Evolutionary conservation across 164 flowering plant genomes (phyloP).

Genomic region (Dillenia turbinata): DNA sequence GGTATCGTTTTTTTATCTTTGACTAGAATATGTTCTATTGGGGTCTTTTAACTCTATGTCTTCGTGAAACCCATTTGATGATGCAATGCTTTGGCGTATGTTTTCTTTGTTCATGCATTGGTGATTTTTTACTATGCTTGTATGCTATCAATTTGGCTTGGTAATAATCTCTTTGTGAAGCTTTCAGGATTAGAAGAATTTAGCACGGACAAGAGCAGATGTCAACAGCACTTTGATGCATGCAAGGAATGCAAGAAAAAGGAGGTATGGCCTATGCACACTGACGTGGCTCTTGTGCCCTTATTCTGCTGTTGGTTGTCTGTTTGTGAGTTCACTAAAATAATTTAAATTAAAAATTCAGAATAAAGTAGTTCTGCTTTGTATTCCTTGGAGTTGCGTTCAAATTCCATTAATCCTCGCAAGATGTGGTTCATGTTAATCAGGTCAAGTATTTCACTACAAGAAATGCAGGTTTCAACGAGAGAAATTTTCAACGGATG

Average conservation of each 20-base stretch:
- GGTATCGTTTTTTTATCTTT: neutral
- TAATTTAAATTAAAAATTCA: too few relatives aligned
- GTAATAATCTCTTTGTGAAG: neutral
- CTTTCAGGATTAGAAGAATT: slow-evolving; percentile 69
- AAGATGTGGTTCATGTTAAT: too few relatives aligned
- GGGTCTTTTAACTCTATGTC: neutral
- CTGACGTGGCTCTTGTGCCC: too few relatives aligned
- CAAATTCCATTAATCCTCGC: too few relatives aligned
- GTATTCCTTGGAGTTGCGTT: too few relatives aligned
- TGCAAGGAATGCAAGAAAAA: slow-evolving; percentile 94
- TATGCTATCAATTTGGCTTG: neutral
- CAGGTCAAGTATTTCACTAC: too few relatives aligned
- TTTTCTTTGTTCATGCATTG: neutral
- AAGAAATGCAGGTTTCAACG: too few relatives aligned
- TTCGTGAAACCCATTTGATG: too few relatives aligned
- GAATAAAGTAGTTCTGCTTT: too few relatives aligned
- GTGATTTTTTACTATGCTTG: neutral
- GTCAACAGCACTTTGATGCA: slow-evolving; percentile 85
- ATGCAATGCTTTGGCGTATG: neutral
- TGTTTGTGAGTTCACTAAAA: too few relatives aligned
- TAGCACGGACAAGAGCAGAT: slow-evolving; percentile 75
- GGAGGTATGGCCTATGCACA: slow-evolving; percentile 36
- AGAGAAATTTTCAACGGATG: too few relatives aligned
- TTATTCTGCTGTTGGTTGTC: too few relatives aligned
- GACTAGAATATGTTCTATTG: neutral